Evolutionary conservation across 2,329 filamentous ascomycete genomes (phyloP).

Genomic region (Cadophora sp.): DNA sequence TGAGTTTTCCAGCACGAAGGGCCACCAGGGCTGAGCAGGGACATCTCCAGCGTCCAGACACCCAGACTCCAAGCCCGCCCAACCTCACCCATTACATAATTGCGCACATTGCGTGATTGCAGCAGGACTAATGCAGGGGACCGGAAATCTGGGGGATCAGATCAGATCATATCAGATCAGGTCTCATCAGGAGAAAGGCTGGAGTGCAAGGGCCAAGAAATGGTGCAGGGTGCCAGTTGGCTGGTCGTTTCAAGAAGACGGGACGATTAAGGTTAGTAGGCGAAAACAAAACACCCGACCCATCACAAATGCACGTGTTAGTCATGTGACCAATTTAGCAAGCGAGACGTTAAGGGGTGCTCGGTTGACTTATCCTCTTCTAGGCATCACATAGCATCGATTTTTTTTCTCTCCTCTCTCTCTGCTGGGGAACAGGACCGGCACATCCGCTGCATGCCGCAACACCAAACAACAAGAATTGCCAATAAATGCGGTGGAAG

Average conservation of each 20-base stretch:
- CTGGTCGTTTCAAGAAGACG: background rate
- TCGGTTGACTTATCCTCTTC: background rate
- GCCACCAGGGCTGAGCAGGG: no score
- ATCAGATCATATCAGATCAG: conserved; percentile 2
- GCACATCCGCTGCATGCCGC: background rate
- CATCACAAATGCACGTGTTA: background rate
- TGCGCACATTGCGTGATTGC: background rate
- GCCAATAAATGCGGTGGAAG: background rate
- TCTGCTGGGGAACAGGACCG: background rate
- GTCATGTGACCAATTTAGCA: background rate
- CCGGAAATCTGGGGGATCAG: background rate
- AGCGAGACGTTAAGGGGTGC: background rate
- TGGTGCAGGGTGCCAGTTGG: background rate
- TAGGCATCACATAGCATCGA: background rate
- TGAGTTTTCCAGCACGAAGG: background rate
- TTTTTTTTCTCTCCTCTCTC: background rate
- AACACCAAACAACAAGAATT: background rate
- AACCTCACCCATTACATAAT: conserved; percentile 4
- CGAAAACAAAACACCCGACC: conserved; percentile 2
- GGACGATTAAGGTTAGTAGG: background rate
- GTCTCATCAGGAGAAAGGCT: background rate
- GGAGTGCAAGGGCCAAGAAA: background rate
- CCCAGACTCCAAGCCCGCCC: background rate
- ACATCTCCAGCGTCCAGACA: background rate
- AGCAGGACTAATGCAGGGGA: conserved; percentile 1